Base-by-base conservation (phyloP, 2,329 filamentous ascomycete genomes). In the Botryosphaeria dothidea region DNA sequence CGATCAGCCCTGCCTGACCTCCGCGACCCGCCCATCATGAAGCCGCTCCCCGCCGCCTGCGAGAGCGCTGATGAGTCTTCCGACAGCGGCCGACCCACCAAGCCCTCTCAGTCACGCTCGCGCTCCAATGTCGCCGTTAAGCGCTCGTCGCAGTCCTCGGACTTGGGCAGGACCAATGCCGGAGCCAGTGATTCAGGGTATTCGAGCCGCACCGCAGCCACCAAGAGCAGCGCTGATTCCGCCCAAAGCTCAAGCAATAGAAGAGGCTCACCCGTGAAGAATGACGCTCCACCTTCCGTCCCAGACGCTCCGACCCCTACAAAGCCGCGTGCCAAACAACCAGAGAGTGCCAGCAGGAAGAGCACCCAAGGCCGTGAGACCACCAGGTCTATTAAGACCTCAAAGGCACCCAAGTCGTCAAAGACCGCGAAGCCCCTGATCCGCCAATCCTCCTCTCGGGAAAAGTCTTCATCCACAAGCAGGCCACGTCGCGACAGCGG, bases 171-270 rank as follows among this genome's bases (percentile, higher is more conserved):
- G 70, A 69, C 71, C 69, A 51, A 65, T 43, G 23, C 23, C 36
- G n/a, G n/a, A 25, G 27, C 38, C 38, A 86, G 83, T 77, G 86
- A 89, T 77, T 87, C 85, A 69, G 86, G 86, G 71, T 88, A 88
- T 79, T 87, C 84, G 68, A 87, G 85, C 78, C 81, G 82, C 71
- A 85, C 84, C 71, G 81, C 80, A 69, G 81, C 82, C 68, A 82
- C 83, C 67, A 78, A 81, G 75, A 77, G 74, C 72, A 82, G 62
- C 78, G 81, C 82, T 81, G 77, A 84, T 80, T 83, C 83, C 72
- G 79, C 75, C 69, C 79, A 79, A 78, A 78, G 77, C 74, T 70
- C 72, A 67, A 69, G 29, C 25, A 17, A 54, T 15, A 65, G 43
- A 27, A 36, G 49, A 65, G 45, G 51, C 51, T 51, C 62, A 19